Evolutionary conservation across 2,329 filamentous ascomycete genomes (phyloP), one percentile per base, ranked within the genome.

Genomic region (Colletotrichum trifolii): DNA sequence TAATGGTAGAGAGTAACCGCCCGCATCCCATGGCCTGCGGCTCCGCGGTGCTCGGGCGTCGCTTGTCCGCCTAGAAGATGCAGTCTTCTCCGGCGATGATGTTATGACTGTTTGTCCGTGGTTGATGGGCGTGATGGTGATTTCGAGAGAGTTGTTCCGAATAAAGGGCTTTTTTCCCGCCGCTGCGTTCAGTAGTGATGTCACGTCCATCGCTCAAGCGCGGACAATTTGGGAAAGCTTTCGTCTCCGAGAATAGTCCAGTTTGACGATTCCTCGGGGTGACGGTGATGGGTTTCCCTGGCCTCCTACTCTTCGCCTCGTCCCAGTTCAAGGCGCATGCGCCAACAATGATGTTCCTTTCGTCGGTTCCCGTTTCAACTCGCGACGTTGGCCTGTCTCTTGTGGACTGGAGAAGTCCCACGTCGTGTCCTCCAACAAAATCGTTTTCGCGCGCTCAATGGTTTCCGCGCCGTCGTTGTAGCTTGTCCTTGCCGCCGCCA

Each of bases 21-120:
- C 80, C 15, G 79, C 83, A 64, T 83, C 81, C 84, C 84, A 86
- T 56, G 83, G 83, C 43, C 76, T 84, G 60, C 83, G 79, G 66
- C 72, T 79, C 54, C 67, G 60, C 45, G 67, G 53, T 56, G 56
- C 49, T 55, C 56, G 25, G 9, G 36, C 35, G 60, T 68, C 60
- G 64, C 60, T 68, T 42, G 64, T 61, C 55, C 64, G 54, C 65
- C 60, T 67, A 43, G 60, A 67, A 52, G 48, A 58, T 45, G 46
- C 17, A 34, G 15, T 65, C 64, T 67, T 68, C 64, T 64, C 60
- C 36, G 55, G 56, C 49, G 65, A 68, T 38, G 65, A 40, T 35
- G 65, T 59, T 7, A 50, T 52, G 10, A 48, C 35, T 33, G 49
- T 42, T 17, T 53, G 53, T 52, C 45, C 50, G 49, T 67, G 48